Evolutionary conservation across 768 basidiomycete genomes (phyloP).

Genomic region (Lactifluus piperatus): DNA sequence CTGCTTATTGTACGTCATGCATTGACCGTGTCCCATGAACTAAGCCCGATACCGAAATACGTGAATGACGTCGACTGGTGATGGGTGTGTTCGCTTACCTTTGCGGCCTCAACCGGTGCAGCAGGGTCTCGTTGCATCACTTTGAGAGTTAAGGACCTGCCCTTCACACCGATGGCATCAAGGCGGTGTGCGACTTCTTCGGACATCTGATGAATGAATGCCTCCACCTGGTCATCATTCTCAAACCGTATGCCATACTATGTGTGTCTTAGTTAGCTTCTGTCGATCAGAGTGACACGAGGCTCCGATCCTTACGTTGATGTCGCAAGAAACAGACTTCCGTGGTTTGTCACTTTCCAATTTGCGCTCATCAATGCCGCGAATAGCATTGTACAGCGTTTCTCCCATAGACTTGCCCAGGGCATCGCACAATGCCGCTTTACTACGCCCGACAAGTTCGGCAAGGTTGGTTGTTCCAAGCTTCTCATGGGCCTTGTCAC

Average conservation of each 20-base stretch:
- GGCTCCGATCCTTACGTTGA: constrained; percentile 58
- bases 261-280: neutral
- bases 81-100: constrained; percentile 40
- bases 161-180: constrained; percentile 57
- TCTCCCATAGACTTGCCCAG: constrained; percentile 79
- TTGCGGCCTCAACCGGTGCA: constrained; percentile 85
- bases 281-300: constrained; percentile 10
- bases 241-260: constrained; percentile 96
- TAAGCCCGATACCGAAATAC: constrained; percentile 25
- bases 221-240: constrained; percentile 69
- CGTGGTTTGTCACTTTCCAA: constrained; percentile 79
- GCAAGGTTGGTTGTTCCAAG: constrained; percentile 64
- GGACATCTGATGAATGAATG: constrained; percentile 69
- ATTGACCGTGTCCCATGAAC: constrained; percentile 90
- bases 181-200: constrained; percentile 69
- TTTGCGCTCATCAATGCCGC: constrained; percentile 74
- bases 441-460: constrained; percentile 57
- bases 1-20: constrained; percentile 76
- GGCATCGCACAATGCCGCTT: constrained; percentile 53
- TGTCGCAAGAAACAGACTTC: constrained; percentile 89
- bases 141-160: constrained; percentile 74
- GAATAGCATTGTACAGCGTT: constrained; percentile 72
- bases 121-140: constrained; percentile 79
- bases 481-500: constrained; percentile 73
- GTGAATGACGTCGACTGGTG: neutral